These are phyloP conservation scores for Planoprotostelium fungivorum DNA, from an alignment of 78 protist species.

Conservation along the genomic window DNA sequence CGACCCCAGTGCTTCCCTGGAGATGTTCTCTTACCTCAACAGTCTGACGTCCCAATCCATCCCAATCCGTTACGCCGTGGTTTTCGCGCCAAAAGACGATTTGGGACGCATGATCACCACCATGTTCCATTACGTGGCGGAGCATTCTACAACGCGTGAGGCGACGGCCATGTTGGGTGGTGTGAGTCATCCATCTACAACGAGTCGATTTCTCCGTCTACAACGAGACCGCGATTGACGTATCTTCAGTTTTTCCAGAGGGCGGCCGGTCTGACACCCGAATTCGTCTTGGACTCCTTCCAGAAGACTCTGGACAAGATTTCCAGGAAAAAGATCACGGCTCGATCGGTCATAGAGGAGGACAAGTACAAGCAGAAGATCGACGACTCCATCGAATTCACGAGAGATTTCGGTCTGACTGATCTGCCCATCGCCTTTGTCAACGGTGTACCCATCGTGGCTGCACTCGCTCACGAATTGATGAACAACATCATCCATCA, in stretches of 20 bases:
- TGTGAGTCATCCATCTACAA: no score
- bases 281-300: background rate
- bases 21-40: background rate
- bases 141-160: background rate
- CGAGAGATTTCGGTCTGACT: background rate
- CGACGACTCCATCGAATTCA: background rate
- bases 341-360: background rate
- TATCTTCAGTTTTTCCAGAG: background rate
- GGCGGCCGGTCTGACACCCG: background rate
- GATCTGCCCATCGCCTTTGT: background rate
- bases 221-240: background rate
- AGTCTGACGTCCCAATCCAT: background rate
- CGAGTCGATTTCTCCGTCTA: no score
- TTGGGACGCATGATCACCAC: background rate
- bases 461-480: background rate
- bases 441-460: background rate
- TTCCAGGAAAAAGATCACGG: background rate
- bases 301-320: background rate
- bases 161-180: background rate
- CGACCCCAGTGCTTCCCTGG: background rate
- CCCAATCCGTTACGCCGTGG: background rate
- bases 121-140: background rate
- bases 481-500: background rate
- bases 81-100: background rate
- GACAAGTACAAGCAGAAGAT: background rate